phyloP scores from a whole-genome alignment of 2,329 filamentous ascomycete genomes.

The Graphiopsis chlorocephala region DNA sequence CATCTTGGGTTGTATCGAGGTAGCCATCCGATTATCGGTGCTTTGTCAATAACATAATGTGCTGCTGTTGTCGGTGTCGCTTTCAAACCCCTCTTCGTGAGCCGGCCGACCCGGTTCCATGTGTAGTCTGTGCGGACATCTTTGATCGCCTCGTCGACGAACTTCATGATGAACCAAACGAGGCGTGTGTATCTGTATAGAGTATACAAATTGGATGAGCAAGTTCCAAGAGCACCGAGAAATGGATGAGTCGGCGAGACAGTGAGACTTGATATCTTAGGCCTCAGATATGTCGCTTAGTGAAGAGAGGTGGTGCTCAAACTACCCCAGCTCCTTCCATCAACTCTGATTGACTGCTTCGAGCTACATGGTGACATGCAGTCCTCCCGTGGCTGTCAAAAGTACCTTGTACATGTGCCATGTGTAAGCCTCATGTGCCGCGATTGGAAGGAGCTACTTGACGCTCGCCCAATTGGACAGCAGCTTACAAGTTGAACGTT shows the following conservation, averaged over 20 bases:
- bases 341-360: constrained; percentile 3
- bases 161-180: constrained; percentile 6
- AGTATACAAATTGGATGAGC: neutral
- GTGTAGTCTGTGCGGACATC: constrained; percentile 25
- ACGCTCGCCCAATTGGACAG: neutral
- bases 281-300: constrained; percentile 9
- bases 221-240: neutral
- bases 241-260: neutral
- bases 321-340: neutral
- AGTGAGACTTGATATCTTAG: constrained; percentile 5
- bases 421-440: constrained; percentile 1
- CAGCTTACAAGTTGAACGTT: neutral
- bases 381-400: constrained; percentile 1
- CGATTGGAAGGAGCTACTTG: constrained; percentile 3
- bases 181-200: neutral
- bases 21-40: constrained; percentile 62
- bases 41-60: constrained; percentile 59
- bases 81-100: constrained; percentile 34
- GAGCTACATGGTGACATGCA: constrained; percentile 13
- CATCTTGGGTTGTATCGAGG: constrained; percentile 61
- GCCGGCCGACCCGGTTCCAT: constrained; percentile 29
- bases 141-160: constrained; percentile 18
- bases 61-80: constrained; percentile 52
- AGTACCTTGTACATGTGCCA: constrained; percentile 7
- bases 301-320: neutral